Percentiles rank a stretch among this genome's conserved stretches.
Evolutionary conservation across 331 rosid species (phyloP).

Genomic region (Malus hybrid): DNA sequence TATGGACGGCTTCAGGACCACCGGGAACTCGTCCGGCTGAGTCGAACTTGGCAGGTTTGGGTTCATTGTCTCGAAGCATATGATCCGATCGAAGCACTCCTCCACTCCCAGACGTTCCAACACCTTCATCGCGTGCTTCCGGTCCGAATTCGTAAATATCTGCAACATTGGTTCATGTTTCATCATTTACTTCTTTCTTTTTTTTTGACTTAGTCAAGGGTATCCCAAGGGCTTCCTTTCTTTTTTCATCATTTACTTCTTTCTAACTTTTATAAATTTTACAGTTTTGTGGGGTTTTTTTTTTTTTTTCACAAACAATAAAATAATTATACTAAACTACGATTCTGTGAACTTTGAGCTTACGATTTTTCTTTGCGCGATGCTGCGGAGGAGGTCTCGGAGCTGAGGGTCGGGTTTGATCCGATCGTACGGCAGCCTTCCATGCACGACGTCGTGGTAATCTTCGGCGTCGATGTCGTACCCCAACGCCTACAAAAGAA

Average conservation of each 20-base stretch:
- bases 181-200: not conserved
- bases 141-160: conserved; percentile 85
- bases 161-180: not conserved
- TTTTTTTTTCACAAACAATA: too few relatives aligned
- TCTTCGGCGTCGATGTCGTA: conserved; percentile 66
- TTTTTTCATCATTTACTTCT: not conserved
- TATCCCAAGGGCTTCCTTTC: not conserved
- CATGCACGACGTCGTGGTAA: conserved; percentile 88
- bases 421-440: conserved; percentile 69
- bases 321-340: too few relatives aligned
- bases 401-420: conserved; percentile 58
- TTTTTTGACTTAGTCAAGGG: too few relatives aligned
- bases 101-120: conserved; percentile 49
- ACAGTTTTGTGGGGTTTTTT: too few relatives aligned
- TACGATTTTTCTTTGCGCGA: conserved; percentile 66
- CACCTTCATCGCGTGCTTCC: conserved; percentile 60
- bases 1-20: conserved; percentile 67
- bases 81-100: conserved; percentile 66
- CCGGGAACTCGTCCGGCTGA: conserved; percentile 66
- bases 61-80: conserved; percentile 84
- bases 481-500: conserved; percentile 48
- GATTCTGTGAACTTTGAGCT: not conserved
- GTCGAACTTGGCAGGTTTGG: conserved; percentile 54
- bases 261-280: not conserved
- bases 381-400: conserved; percentile 44